Conservation (phyloP, 31 red algal species). For the Bonnemaisonia californica region DNA sequence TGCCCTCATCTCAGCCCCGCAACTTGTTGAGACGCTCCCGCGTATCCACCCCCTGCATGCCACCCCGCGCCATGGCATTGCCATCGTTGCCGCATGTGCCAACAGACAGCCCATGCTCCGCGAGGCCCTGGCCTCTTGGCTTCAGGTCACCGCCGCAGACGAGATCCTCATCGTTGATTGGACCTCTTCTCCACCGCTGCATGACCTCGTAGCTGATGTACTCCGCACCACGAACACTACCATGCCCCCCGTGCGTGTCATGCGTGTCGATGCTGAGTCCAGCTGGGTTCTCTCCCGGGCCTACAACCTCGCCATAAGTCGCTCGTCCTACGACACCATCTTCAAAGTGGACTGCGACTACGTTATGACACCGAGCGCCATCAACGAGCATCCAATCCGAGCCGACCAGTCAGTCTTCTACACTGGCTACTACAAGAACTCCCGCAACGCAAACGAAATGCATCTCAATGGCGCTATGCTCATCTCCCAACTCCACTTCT, state of each 20-base stretch:
- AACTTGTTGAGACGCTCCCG: constrained; percentile 14
- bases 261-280: constrained; percentile 61
- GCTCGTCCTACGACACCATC: constrained; percentile 33
- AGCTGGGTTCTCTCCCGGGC: constrained; percentile 75
- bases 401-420: constrained; percentile 34
- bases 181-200: constrained; percentile 60
- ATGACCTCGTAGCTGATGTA: constrained; percentile 25
- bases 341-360: constrained; percentile 80
- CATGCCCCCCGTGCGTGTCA: constrained; percentile 37
- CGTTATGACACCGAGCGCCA: constrained; percentile 24
- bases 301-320: constrained; percentile 62
- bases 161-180: constrained; percentile 82
- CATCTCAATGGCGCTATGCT: constrained; percentile 67
- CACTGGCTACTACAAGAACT: constrained; percentile 54
- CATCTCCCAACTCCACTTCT: constrained; percentile 39
- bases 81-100: constrained; percentile 74
- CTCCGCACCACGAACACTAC: constrained; percentile 12
- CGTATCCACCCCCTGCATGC: constrained; percentile 17
- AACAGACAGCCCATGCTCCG: constrained; percentile 54
- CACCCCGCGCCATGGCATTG: not conserved
- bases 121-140: constrained; percentile 51
- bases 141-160: constrained; percentile 16
- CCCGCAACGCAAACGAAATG: constrained; percentile 65
- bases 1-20: not conserved
- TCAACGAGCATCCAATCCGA: constrained; percentile 29